phyloP scores from a whole-genome alignment of 768 basidiomycete species.

The Tephrocybe sp. region DNA sequence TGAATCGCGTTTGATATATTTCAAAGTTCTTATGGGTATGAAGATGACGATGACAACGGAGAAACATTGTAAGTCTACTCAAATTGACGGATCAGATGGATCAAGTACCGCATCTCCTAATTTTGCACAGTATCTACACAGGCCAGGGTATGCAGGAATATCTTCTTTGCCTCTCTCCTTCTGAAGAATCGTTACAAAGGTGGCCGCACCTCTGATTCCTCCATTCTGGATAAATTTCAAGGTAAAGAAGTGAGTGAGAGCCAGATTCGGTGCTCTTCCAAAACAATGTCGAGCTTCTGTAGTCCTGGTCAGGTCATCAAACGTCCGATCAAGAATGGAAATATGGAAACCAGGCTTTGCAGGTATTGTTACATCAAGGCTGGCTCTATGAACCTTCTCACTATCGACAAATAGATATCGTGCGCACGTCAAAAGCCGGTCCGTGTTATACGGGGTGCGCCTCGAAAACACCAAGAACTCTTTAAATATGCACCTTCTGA shows the following conservation, averaged over 20 bases:
- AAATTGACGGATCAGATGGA: neutral
- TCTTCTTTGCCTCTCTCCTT: neutral
- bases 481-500: slow-evolving; percentile 21
- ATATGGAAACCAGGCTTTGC: slow-evolving; percentile 20
- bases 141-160: slow-evolving; percentile 18
- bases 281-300: neutral
- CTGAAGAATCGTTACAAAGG: slow-evolving; percentile 8
- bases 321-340: slow-evolving; percentile 26
- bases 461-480: neutral
- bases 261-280: no score
- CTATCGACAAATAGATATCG: slow-evolving; percentile 25
- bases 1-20: neutral
- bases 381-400: no score
- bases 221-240: slow-evolving; percentile 9
- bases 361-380: no score
- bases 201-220: slow-evolving; percentile 14
- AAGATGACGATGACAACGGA: slow-evolving; percentile 39
- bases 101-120: slow-evolving; percentile 1
- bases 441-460: slow-evolving; percentile 36
- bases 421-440: slow-evolving; percentile 28
- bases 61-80: slow-evolving; percentile 31
- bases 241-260: slow-evolving; percentile 19
- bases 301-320: slow-evolving; percentile 33
- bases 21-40: slow-evolving; percentile 35
- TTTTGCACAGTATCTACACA: slow-evolving; percentile 18